These are phyloP conservation scores for Ilyonectria mors-panacis DNA, from an alignment of 2,329 filamentous ascomycete species.

Conservation along the genomic window DNA sequence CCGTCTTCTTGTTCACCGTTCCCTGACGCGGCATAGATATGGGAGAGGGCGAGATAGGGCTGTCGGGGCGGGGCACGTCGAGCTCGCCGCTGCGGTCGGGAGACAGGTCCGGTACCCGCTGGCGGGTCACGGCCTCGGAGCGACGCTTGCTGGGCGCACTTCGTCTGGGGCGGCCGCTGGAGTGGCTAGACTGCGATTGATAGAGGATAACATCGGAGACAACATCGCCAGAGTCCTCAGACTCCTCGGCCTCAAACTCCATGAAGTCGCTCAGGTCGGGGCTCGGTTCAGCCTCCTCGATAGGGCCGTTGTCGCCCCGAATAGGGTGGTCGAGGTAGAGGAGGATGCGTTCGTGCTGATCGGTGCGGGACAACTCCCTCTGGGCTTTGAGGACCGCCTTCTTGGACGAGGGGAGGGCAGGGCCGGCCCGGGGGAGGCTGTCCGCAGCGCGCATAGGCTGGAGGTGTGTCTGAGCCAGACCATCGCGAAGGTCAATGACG, in stretches of 20 bases:
- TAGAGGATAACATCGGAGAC: slow-evolving; percentile 38
- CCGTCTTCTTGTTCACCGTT: slow-evolving; percentile 57
- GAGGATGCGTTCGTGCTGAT: slow-evolving; percentile 46
- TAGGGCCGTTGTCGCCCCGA: slow-evolving; percentile 35
- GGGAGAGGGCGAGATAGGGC: slow-evolving; percentile 54
- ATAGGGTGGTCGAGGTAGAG: slow-evolving; percentile 51
- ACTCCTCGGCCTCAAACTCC: slow-evolving; percentile 50
- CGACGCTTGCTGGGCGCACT: slow-evolving; percentile 31
- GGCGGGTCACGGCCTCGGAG: slow-evolving; percentile 26
- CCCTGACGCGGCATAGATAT: slow-evolving; percentile 48
- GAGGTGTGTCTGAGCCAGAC: slow-evolving; percentile 22
- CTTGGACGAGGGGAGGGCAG: slow-evolving; percentile 28
- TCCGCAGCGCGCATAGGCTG: background rate
- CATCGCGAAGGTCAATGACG: slow-evolving; percentile 42
- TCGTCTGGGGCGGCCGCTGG: slow-evolving; percentile 25
- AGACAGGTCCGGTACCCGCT: slow-evolving; percentile 14
- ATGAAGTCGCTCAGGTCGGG: slow-evolving; percentile 59
- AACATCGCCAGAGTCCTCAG: slow-evolving; percentile 36
- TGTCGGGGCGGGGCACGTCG: slow-evolving; percentile 59
- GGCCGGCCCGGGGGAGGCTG: background rate
- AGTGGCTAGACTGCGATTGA: slow-evolving; percentile 35
- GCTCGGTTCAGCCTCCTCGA: slow-evolving; percentile 52
- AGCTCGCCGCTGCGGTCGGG: slow-evolving; percentile 36
- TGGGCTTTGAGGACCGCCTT: slow-evolving; percentile 30
- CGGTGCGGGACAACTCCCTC: slow-evolving; percentile 20